Base-by-base conservation (phyloP, 2,329 filamentous ascomycete species). In the Daldinia eschscholtzii region DNA sequence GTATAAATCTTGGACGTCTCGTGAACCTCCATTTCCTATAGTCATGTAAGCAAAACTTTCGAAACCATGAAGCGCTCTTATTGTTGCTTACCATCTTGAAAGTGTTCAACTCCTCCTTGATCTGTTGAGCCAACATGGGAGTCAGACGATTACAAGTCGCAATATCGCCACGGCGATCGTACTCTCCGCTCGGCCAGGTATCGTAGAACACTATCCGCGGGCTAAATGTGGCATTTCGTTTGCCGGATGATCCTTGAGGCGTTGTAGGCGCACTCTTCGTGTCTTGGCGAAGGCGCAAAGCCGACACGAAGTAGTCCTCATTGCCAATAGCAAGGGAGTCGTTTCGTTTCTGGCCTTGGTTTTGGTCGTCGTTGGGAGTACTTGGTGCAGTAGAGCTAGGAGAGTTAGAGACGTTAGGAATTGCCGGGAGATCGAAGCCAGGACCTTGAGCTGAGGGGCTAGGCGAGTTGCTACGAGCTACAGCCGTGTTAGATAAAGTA, bases 1-100 rank as follows among this genome's bases (percentile, higher is more conserved):
- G 96, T 99, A 86, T 99, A 98, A 78, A 98, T 94, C 85, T 98
- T 99, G 74, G 96, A 98, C 80, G 92, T 93, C 83, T 98, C 96
- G 81, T 99, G 96, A 77, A 99, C 96, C 85, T 98, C 96, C 96
- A 99, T 99, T 85, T 99, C 96, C 96, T 98, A 70, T 42, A 61
- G 13, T 15, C 10, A 9, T 42, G 75, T 88, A 80, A 88, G 84
- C 73, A 70, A 72, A 63, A 59, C 61, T 39, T 56, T 30, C n/a
- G 13, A 1, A 52, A 2, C 2, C 5, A 30, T 18, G 7, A 50
- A 4, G 18, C 28, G 71, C 18, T 12, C 18, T n/a, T 6, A 33
- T 1, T 20, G 82, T 1, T 20, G 82, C 90, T 70, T 84, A 96
- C 93, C 96, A 99, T 99, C 82, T 99, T 99, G 87, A 99, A 99